These are phyloP conservation scores for Parasitella parasitica DNA, from an alignment of 371 early-diverging fungal species.

Conservation along the genomic window DNA sequence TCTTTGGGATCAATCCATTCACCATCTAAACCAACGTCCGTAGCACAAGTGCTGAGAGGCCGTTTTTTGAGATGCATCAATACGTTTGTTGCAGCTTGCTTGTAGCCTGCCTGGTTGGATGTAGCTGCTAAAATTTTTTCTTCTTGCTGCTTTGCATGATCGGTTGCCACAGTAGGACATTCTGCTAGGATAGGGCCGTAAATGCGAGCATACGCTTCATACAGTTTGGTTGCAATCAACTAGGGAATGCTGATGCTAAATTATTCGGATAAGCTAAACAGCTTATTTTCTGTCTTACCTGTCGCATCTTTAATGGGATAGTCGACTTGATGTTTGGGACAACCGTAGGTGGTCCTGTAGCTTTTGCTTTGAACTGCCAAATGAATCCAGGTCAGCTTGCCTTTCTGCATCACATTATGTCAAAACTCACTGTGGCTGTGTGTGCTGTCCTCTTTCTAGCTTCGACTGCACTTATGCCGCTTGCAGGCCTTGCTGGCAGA, in stretches of 20 bases:
- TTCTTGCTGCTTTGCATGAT: conserved; percentile 36
- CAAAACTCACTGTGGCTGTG: conserved; percentile 4
- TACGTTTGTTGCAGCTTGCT: conserved; percentile 43
- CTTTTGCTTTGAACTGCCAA: neutral
- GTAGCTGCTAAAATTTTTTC: conserved; percentile 22
- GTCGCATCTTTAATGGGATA: conserved; percentile 38
- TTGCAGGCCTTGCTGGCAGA: neutral
- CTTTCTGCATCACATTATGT: neutral
- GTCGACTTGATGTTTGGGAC: conserved; percentile 28
- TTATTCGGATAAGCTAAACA: neutral
- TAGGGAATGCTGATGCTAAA: neutral
- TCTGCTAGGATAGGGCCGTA: conserved; percentile 19
- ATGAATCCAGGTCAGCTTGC: neutral
- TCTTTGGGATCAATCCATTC: conserved; percentile 43
- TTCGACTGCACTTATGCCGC: neutral
- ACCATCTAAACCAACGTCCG: conserved; percentile 53
- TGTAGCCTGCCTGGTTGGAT: conserved; percentile 45
- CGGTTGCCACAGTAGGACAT: conserved; percentile 25
- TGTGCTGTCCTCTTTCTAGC: conserved; percentile 13
- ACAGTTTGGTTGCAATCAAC: conserved; percentile 39
- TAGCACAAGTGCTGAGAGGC: conserved; percentile 21
- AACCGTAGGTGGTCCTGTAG: conserved; percentile 37
- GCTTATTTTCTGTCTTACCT: conserved; percentile 13
- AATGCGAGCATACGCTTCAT: conserved; percentile 38
- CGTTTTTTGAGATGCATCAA: conserved; percentile 51